phyloP scores from a whole-genome alignment of 306 rosid genomes.

The Morella rubra region DNA sequence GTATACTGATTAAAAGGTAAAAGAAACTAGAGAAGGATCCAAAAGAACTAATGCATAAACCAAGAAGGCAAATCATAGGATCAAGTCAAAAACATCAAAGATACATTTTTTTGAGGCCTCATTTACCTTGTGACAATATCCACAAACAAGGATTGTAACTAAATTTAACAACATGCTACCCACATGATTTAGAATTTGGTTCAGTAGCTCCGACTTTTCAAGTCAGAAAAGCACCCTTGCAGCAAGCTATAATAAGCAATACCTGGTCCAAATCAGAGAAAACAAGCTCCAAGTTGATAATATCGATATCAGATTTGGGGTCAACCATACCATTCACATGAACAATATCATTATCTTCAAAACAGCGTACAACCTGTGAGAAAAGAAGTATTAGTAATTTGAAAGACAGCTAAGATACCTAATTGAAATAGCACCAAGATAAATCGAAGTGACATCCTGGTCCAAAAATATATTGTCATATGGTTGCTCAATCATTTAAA shows the following conservation, averaged over 20 bases:
- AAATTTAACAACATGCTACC: slow-evolving; percentile 4
- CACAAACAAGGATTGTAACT: neutral
- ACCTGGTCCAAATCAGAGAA: slow-evolving; percentile 98
- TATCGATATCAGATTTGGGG: slow-evolving; percentile 88
- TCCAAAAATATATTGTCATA: too few relatives aligned
- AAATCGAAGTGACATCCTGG: too few relatives aligned
- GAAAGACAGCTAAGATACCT: too few relatives aligned
- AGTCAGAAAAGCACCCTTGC: neutral
- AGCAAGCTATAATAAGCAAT: slow-evolving; percentile 33
- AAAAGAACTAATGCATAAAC: slow-evolving; percentile 10
- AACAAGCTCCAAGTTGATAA: slow-evolving; percentile 92
- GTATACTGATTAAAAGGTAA: too few relatives aligned
- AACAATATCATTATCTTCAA: slow-evolving; percentile 91
- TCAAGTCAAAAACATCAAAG: slow-evolving; percentile 20
- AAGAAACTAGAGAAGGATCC: slow-evolving; percentile 11
- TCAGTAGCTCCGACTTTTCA: slow-evolving; percentile 17
- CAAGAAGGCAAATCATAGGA: slow-evolving; percentile 18
- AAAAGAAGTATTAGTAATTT: slow-evolving; percentile 20
- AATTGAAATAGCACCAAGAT: too few relatives aligned
- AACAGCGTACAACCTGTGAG: slow-evolving; percentile 83
- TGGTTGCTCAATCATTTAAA: too few relatives aligned
- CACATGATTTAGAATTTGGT: slow-evolving; percentile 7
- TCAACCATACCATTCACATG: slow-evolving; percentile 93
- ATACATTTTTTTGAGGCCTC: neutral
- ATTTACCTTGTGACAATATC: slow-evolving; percentile 6